phyloP scores from a whole-genome alignment of 257 asterid species.

The Mitragyna speciosa region DNA sequence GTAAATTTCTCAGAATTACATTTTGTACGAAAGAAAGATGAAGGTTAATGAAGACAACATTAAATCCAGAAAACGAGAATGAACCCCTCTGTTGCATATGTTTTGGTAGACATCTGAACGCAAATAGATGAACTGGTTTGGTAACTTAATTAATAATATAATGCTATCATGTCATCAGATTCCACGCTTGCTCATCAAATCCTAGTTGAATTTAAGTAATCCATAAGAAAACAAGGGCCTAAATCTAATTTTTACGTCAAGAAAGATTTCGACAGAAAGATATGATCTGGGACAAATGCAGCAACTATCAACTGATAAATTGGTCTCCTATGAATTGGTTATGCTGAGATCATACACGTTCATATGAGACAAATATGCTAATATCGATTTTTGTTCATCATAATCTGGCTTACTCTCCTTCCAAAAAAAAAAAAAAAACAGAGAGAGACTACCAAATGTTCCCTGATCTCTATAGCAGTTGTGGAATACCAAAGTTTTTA shows the following conservation, averaged over 20 bases:
- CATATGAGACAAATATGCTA: background rate
- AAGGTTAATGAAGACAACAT: background rate
- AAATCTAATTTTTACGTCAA: background rate
- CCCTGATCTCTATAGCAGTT: background rate
- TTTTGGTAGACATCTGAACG: background rate
- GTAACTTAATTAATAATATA: background rate
- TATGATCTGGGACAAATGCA: background rate
- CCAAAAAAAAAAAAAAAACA: too few species aligned
- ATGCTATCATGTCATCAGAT: background rate
- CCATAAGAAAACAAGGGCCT: background rate
- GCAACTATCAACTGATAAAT: constrained; percentile 11
- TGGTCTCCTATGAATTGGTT: background rate
- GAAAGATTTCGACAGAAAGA: constrained; percentile 14
- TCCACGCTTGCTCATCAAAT: background rate
- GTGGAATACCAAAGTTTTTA: background rate
- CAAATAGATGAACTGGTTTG: background rate
- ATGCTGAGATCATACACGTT: background rate
- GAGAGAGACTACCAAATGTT: background rate
- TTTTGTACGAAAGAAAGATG: background rate
- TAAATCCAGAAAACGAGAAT: background rate
- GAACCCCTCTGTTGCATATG: background rate
- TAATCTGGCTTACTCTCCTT: background rate
- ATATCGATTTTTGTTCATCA: background rate
- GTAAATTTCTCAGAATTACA: background rate
- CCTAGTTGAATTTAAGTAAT: background rate